These are phyloP conservation scores for Carex arenaria DNA, from an alignment of 202 grass and related monocot species.

Conservation along the genomic window DNA sequence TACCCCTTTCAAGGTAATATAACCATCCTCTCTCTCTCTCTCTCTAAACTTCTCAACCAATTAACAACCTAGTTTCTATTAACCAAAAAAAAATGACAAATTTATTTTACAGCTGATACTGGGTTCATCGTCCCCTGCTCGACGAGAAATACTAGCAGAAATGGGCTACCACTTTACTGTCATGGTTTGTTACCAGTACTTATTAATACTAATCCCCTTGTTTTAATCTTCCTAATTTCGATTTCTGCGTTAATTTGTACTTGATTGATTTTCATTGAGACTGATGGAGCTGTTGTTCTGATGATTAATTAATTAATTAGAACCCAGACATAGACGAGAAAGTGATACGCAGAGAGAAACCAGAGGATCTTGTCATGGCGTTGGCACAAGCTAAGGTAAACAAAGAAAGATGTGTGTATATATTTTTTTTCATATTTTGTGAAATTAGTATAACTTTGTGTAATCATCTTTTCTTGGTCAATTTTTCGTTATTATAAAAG, in stretches of 20 bases:
- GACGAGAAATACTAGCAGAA: slow-evolving; percentile 44
- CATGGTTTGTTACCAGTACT: slow-evolving; percentile 26
- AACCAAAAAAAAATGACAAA: background rate
- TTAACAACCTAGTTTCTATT: background rate
- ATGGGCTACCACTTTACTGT: slow-evolving; percentile 58
- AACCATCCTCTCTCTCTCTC: background rate
- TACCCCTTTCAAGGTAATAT: slow-evolving; percentile 28
- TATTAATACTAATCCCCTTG: background rate
- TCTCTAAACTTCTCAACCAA: background rate
- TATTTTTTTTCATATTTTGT: background rate
- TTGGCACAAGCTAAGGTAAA: slow-evolving; percentile 56
- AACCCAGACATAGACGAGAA: slow-evolving; percentile 64
- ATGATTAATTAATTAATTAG: background rate
- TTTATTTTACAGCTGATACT: slow-evolving; percentile 41
- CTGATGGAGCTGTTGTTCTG: background rate
- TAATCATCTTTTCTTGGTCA: background rate
- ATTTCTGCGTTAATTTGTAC: too few relatives aligned
- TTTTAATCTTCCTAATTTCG: background rate
- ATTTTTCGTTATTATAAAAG: background rate
- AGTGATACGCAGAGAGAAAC: slow-evolving; percentile 47
- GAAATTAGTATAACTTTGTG: background rate
- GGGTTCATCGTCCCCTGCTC: slow-evolving; percentile 57
- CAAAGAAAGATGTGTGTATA: background rate
- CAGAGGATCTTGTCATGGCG: slow-evolving; percentile 57
- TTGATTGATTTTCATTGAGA: background rate